These are phyloP conservation scores for Trichosanthes cucumerina DNA, from an alignment of 306 rosid species.

Conservation along the genomic window DNA sequence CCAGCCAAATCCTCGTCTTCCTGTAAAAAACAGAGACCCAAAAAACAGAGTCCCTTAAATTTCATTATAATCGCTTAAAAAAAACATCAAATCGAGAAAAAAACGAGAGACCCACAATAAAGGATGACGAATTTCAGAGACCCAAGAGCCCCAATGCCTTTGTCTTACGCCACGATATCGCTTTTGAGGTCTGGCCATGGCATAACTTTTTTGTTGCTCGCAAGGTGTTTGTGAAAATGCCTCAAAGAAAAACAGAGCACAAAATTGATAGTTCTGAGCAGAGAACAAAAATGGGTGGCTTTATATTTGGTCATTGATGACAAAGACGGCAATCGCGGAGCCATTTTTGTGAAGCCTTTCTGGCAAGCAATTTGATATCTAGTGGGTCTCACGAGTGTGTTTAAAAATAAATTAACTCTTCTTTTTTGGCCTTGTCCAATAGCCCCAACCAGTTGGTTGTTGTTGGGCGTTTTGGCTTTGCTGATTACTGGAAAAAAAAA, in stretches of 20 bases:
- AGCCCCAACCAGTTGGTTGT: not conserved
- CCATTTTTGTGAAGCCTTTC: not conserved
- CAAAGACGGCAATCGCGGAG: constrained; percentile 8
- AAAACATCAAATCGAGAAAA: not conserved
- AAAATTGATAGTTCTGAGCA: not conserved
- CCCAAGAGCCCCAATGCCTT: constrained; percentile 16
- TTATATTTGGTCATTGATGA: not conserved
- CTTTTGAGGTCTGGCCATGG: constrained; percentile 4
- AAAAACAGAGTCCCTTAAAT: not conserved
- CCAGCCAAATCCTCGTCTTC: constrained; percentile 12
- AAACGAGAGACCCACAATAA: not conserved
- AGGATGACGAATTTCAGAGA: constrained; percentile 10
- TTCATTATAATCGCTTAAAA: not conserved
- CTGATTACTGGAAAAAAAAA: not conserved
- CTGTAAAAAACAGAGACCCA: not conserved
- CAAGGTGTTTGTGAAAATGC: constrained; percentile 10
- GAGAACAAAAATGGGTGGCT: not conserved
- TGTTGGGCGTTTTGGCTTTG: not conserved
- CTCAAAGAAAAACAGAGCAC: not conserved
- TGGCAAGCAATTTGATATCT: not conserved
- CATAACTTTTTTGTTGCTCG: not conserved
- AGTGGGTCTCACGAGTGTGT: constrained; percentile 3
- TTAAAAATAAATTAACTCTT: not conserved
- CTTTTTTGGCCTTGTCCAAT: not conserved
- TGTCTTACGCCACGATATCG: constrained; percentile 10